Evolutionary conservation across 1,284 basidiomycete species (phyloP), one percentile per base, ranked within the genome.

Genomic region (Somion occarium): DNA sequence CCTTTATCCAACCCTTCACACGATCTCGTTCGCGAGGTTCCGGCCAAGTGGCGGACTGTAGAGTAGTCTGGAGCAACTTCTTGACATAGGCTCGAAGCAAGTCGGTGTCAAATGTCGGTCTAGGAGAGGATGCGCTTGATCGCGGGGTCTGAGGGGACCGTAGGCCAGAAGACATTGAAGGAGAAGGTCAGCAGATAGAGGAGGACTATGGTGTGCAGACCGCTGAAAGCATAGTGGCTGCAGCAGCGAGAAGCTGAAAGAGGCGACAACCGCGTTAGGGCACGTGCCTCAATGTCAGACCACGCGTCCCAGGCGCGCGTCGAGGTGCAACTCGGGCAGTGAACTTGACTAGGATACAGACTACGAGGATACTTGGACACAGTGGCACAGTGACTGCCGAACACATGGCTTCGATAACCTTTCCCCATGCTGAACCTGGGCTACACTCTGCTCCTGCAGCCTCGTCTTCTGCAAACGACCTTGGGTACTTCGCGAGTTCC

Each of bases 31-130:
- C 86, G 58, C 79, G 80, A 44, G 74, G 62, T 44, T 81, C 79
- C 43, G 82, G 78, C 86, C 87, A 91, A n/a, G 74, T 62, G 48
- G 73, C 75, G 48, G 68, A 75, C 55, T 83, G 78, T 23, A 91
- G 73, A 1, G 82, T 87, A 4, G 81, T 76, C 54, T 81, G 74
- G 48, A 91, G 71, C 47, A 91, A 77, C 63, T 85, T 85, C 74
- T 87, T 91, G 68, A 88, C 85, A 69, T 91, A 91, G 23, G 79
- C 73, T 56, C 80, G 83, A 50, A 91, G 74, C 38, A 82, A 69
- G 48, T 88, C 87, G 1, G 79, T 66, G 62, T 91, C 88, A 64
- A 91, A 91, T 55, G 75, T 74, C 47, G 79, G 80, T 47, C 78
- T 72, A 34, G 30, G 30, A 1, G 80, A 80, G 4, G 79, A 66